A percentile compares a stretch with the other conserved stretches of the same genome.
Conservation (phyloP, 2,329 filamentous ascomycete genomes). For the Macroventuria anomochaeta region DNA sequence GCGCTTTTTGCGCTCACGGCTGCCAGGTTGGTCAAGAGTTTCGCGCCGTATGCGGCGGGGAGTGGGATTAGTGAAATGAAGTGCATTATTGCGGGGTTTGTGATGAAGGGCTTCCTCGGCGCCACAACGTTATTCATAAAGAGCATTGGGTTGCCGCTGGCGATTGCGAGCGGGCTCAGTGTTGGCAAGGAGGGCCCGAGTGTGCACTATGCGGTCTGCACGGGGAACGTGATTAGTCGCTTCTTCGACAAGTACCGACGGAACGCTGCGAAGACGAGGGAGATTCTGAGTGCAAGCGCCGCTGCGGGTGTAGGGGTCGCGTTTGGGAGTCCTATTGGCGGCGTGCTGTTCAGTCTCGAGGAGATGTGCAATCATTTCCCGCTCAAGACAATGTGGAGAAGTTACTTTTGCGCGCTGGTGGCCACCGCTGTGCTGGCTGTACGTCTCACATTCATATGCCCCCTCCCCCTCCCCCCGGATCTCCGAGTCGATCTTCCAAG, state of each 20-base stretch:
- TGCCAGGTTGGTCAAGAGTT: constrained; percentile 84
- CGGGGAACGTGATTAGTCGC: constrained; percentile 92
- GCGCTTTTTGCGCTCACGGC: constrained; percentile 82
- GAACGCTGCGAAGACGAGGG: constrained; percentile 91
- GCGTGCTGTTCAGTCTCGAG: constrained; percentile 94
- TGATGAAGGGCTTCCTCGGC: constrained; percentile 98
- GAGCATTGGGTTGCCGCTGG: constrained; percentile 85
- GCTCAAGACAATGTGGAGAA: constrained; percentile 96
- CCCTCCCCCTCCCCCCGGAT: no score
- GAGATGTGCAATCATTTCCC: constrained; percentile 98
- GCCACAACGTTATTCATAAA: constrained; percentile 94
- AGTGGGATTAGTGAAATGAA: constrained; percentile 99
- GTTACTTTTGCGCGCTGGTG: constrained; percentile 96
- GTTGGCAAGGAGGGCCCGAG: constrained; percentile 97
- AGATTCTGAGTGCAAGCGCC: constrained; percentile 92
- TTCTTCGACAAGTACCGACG: constrained; percentile 91
- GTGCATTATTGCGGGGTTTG: constrained; percentile 97
- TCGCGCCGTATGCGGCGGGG: constrained; percentile 93
- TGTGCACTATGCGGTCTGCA: constrained; percentile 98
- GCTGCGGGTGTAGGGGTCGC: constrained; percentile 95
- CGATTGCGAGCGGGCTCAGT: constrained; percentile 91
- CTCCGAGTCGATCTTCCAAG: not conserved
- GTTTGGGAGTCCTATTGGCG: constrained; percentile 96
- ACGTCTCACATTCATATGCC: no score
- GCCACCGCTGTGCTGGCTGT: constrained; percentile 87